Evolutionary conservation across 2,329 filamentous ascomycete species (phyloP), one percentile per base, ranked within the genome.

Genomic region (Parafenestella ontariensis): DNA sequence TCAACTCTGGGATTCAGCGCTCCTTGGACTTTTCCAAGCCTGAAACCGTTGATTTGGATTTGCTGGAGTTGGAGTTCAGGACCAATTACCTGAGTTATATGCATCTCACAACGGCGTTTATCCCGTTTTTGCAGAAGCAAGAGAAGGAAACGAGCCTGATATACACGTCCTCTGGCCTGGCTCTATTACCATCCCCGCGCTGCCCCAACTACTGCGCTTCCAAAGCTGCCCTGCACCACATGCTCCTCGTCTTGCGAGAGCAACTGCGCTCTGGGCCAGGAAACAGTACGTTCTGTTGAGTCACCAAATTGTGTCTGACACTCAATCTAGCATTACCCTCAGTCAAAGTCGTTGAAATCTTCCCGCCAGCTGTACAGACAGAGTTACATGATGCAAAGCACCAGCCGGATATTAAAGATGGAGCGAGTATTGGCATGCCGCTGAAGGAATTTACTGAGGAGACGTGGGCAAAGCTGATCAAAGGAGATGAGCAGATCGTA

Each of bases 171-270:
- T 83, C 82, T 0, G 78, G 78, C 2, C 74, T 85, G 28, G 82
- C 79, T 0, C 66, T 85, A 1, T 72, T 83, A 3, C 83, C 83
- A 0, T 73, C 82, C 28, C 62, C 77, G 7, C 73, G 76, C 17
- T 80, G 78, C 21, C 74, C 78, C 0, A 83, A 83, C 63, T 85
- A 85, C 69, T 83, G 80, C 56, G 82, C 83, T 1, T 78, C 79
- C 33, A 85, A 85, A 67, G 83, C 83, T 0, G 83, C 83, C 0
- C 66, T 85, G 43, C 82, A 85, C 58, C 80, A 83, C 57, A 83
- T 81, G 69, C 76, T 85, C 20, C 73, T 85, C 5, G 76, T 75
- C 5, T 72, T 85, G 29, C 78, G 83, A 1, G 77, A 81, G 55
- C 82, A 85, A 64, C 59, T 86, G 29, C 76, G 76, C 40, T 76